Evolutionary conservation across 2,329 filamentous ascomycete genomes (phyloP), one percentile per base, ranked within the genome.

Genomic region (Cytospora mali): DNA sequence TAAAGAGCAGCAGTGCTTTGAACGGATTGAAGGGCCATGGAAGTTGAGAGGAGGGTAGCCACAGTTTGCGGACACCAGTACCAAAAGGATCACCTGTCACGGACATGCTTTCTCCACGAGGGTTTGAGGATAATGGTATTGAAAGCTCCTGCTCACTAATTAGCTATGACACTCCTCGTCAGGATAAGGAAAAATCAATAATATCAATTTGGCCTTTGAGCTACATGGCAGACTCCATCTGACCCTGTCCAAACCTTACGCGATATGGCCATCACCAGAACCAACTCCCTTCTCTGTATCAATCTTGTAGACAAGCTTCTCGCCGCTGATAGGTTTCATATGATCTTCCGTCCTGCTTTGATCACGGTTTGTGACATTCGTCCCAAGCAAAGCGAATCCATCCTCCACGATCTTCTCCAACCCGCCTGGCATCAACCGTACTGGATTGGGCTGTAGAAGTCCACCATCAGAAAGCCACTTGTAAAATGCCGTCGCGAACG

Each of bases 271-370:
- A 29, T 62, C 59, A 6, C 62, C 59, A 10, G 49, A 55, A n/a
- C 62, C 62, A 10, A 46, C 55, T 39, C 51, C 55, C 33, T 59
- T 48, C 23, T 55, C 59, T 11, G 50, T 28, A 42, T 60, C 63
- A 16, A 68, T 39, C 21, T n/a, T 59, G 25, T 75, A 75, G 0
- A 75, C 72, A 11, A 78, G 55, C 67, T 79, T 80, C 67, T 80
- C 77, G 0, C 69, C 76, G 59, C 76, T 77, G 0, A 80, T 68
- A 0, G 76, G 75, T 1, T 66, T 69, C 75, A 79, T 77, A 56
- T 72, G 72, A 0, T 69, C 68, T 55, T 76, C 71, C 1, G 18
- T 18, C 2, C 71, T 69, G 9, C 60, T 49, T 2, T 23, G 58
- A n/a, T 56, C 52, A 11, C 73, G 68, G 16, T 66, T 67, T 1